phyloP scores from a whole-genome alignment of 495 filamentous ascomycete species.

The Penicillium coffeae region DNA sequence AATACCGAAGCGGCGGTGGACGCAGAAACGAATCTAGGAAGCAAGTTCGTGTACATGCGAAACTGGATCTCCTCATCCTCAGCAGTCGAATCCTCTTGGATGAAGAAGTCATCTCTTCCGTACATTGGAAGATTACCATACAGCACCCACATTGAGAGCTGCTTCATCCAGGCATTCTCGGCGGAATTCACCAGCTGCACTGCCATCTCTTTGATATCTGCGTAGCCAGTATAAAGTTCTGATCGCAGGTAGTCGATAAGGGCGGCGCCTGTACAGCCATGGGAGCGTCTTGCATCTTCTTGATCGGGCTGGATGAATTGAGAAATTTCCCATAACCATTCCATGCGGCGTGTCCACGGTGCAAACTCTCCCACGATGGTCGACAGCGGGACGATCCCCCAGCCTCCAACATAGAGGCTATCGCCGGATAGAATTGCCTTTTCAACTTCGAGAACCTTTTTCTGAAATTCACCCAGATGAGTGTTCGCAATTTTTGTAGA shows the following conservation, averaged over 20 bases:
- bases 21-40: conserved; percentile 74
- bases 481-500: conserved; percentile 68
- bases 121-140: conserved; percentile 77
- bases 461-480: conserved; percentile 76
- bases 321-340: conserved; percentile 78
- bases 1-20: conserved; percentile 77
- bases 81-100: conserved; percentile 44
- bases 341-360: conserved; percentile 75
- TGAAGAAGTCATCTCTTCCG: conserved; percentile 77
- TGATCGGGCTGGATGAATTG: conserved; percentile 55
- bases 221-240: conserved; percentile 82
- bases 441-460: conserved; percentile 81
- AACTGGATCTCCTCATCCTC: conserved; percentile 49
- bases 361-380: conserved; percentile 78
- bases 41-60: conserved; percentile 47
- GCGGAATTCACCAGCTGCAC: conserved; percentile 67
- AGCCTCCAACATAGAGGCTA: conserved; percentile 73
- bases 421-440: conserved; percentile 68
- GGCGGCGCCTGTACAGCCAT: conserved; percentile 55
- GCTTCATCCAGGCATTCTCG: conserved; percentile 87
- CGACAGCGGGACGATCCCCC: conserved; percentile 87
- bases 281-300: conserved; percentile 14
- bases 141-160: conserved; percentile 82
- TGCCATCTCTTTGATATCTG: conserved; percentile 74
- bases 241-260: conserved; percentile 72